Base-by-base conservation (phyloP, 2,329 filamentous ascomycete genomes). In the Penicillium digitatum region DNA sequence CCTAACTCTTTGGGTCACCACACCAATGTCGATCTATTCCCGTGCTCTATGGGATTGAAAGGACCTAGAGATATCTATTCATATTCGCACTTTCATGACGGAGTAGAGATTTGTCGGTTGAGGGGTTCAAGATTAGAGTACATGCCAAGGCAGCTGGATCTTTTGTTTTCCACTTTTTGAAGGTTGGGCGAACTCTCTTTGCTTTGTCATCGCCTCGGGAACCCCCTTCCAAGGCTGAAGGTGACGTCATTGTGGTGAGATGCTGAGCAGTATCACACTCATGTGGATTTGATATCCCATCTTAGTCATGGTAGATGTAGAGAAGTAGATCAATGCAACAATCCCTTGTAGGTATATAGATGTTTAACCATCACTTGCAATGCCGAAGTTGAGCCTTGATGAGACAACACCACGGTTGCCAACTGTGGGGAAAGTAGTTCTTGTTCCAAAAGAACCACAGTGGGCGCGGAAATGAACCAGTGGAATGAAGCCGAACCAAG, bases 401-500 rank as follows among this genome's bases (percentile, higher is more conserved):
- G n/a, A 27, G 14, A 42, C 18, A 14, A 32, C 12, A 18, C 31
- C 16, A 24, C 10, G n/a, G 18, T 45, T 22, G 7, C 22, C 1
- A 47, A 16, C 8, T 20, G 32, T 38, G 48, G 27, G 44, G 38
- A 50, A 14, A 49, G 37, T 48, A 56, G 59, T 62, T 62, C 55
- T n/a, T n/a, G 61, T 55, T 49, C 61, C 57, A 62, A 47, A 7
- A 3, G 44, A 48, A n/a, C n/a, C 8, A 6, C 2, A 40, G 12
- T 31, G 35, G 43, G 39, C 32, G 52, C 48, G 10, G 26, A n/a
- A 32, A 29, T 24, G 54, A 59, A 48, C 52, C 53, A 52, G 32
- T 52, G 58, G 59, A 56, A 45, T 58, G 58, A 58, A 47, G 26
- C 37, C 45, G 20, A 46, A 54, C 40, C 58, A 56, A 43, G 9